Evolutionary conservation across 1,284 basidiomycete genomes (phyloP).

Genomic region (Moniliophthora roreri): DNA sequence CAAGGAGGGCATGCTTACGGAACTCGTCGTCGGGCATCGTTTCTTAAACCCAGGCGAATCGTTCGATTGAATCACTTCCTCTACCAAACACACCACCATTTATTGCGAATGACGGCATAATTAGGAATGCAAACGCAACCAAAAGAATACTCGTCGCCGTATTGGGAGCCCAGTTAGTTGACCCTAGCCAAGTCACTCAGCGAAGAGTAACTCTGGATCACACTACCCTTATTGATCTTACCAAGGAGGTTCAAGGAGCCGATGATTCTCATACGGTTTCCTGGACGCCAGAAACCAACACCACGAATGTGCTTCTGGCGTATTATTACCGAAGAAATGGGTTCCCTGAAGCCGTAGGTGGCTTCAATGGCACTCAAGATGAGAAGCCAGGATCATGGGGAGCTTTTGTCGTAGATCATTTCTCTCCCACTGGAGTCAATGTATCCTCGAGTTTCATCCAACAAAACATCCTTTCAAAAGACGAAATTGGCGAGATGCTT

Average conservation of each 20-base stretch:
- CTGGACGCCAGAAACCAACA: slow-evolving; percentile 12
- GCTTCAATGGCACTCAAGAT: slow-evolving; percentile 14
- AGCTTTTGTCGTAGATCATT: slow-evolving; percentile 19
- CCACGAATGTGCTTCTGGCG: slow-evolving; percentile 15
- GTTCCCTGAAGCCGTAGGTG: slow-evolving; percentile 15
- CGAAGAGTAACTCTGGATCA: slow-evolving; percentile 16
- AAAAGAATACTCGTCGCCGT: slow-evolving; percentile 14
- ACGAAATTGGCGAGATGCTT: slow-evolving; percentile 14
- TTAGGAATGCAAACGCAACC: slow-evolving; percentile 16
- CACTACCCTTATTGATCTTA: slow-evolving; percentile 17
- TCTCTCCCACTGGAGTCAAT: slow-evolving; percentile 17
- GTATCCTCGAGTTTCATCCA: slow-evolving; percentile 17
- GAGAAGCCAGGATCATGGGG: slow-evolving; percentile 19
- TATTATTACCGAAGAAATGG: slow-evolving; percentile 20
- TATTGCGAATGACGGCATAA: slow-evolving; percentile 7
- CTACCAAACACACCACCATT: slow-evolving; percentile 13
- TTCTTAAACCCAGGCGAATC: slow-evolving; percentile 13
- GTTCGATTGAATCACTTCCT: slow-evolving; percentile 14
- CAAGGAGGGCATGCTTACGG: slow-evolving; percentile 18
- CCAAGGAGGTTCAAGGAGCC: slow-evolving; percentile 12
- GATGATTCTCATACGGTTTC: slow-evolving; percentile 5
- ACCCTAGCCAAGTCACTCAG: slow-evolving; percentile 10
- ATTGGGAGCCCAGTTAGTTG: slow-evolving; percentile 15
- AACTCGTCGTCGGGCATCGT: slow-evolving; percentile 17
- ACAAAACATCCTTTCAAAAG: slow-evolving; percentile 15